phyloP scores from a whole-genome alignment of 2,329 filamentous ascomycete genomes.

The Beauveria asiatica region DNA sequence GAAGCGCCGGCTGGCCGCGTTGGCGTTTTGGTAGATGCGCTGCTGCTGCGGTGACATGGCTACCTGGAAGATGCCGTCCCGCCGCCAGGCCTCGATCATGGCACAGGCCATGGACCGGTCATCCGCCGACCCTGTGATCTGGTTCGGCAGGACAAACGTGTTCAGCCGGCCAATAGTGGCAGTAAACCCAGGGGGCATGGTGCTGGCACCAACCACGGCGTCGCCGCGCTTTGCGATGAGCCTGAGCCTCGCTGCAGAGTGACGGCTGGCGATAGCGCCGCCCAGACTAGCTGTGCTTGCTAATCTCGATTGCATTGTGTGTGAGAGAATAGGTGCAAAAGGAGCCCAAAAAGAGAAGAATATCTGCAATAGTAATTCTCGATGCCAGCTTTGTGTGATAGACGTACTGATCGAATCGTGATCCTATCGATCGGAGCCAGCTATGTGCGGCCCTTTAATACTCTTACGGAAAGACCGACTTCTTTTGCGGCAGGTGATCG shows the following conservation, averaged over 20 bases:
- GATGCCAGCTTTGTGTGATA: background rate
- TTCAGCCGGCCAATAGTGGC: slow-evolving; percentile 23
- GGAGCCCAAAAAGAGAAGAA: background rate
- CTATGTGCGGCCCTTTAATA: background rate
- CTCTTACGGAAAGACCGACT: background rate
- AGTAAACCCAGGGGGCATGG: slow-evolving; percentile 21
- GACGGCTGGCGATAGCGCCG: background rate
- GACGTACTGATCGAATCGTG: background rate
- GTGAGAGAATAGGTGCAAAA: background rate
- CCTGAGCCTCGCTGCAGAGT: background rate
- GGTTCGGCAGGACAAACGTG: slow-evolving; percentile 33
- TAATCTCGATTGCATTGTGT: background rate
- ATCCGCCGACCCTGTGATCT: slow-evolving; percentile 24
- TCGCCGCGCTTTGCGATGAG: background rate
- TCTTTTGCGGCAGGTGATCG: background rate
- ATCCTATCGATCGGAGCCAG: background rate
- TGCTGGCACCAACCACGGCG: background rate
- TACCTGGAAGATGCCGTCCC: slow-evolving; percentile 40
- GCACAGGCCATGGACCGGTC: slow-evolving; percentile 30
- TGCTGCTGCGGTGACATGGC: slow-evolving; percentile 28
- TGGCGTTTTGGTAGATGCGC: slow-evolving; percentile 27
- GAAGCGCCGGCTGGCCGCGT: slow-evolving; percentile 29
- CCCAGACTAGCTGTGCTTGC: background rate
- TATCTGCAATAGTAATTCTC: background rate
- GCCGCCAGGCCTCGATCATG: slow-evolving; percentile 33